Evolutionary conservation across 441 rosid species (phyloP).

Genomic region (Brassica balearica): DNA sequence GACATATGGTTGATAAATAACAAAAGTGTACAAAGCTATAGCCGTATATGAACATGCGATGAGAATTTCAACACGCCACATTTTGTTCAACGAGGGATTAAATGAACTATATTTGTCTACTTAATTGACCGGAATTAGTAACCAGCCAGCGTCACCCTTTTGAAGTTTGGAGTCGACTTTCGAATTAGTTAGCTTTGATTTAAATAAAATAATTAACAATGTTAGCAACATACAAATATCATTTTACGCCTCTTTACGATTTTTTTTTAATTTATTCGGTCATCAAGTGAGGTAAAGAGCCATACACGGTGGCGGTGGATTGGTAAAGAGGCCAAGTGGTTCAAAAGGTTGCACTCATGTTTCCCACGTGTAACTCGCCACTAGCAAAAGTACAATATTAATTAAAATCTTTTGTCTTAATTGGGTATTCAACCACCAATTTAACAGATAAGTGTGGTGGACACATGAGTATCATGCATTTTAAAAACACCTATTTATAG

Average conservation of each 20-base stretch:
- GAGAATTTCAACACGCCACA: constrained; percentile 3
- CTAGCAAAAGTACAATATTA: neutral
- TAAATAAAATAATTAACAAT: too few species aligned
- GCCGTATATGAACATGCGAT: neutral
- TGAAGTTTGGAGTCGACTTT: neutral
- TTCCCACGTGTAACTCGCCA: constrained; percentile 38
- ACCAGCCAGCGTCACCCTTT: neutral
- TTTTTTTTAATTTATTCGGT: neutral
- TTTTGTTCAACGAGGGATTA: neutral
- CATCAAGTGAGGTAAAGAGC: neutral
- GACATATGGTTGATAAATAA: neutral
- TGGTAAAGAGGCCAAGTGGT: constrained; percentile 32
- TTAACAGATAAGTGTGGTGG: constrained; percentile 15
- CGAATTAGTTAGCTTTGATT: neutral
- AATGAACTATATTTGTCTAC: neutral
- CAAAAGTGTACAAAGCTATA: neutral
- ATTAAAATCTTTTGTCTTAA: constrained; percentile 8
- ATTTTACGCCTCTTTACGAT: neutral
- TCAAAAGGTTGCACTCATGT: constrained; percentile 29
- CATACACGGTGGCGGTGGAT: constrained; percentile 8
- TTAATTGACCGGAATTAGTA: neutral
- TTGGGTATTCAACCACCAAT: neutral
- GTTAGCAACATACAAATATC: neutral
- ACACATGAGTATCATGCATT: constrained; percentile 28
- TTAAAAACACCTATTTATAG: neutral